Evolutionary conservation across 2,329 filamentous ascomycete genomes (phyloP), one percentile per base, ranked within the genome.

Genomic region (Parascedosporium putredinis): DNA sequence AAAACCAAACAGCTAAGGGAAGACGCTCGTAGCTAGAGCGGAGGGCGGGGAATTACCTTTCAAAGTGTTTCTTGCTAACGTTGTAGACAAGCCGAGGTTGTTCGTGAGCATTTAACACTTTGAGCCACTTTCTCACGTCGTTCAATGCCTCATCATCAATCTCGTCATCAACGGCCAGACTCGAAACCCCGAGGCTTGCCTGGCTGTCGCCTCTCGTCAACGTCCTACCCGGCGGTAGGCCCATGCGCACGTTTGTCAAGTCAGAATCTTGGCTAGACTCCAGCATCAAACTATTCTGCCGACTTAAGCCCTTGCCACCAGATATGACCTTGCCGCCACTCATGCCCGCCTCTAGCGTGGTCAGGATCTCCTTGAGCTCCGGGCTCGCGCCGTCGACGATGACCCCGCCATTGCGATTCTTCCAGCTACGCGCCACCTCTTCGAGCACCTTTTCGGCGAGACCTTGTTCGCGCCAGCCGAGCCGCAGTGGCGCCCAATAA

Each of bases 381-480:
- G 83, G 78, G 58, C 80, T 84, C 7, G 76, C 75, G 23, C 91
- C 91, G 49, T 96, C 88, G 2, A 98, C 86, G 55, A 98, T 95
- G 49, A 95, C 86, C 20, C 87, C 87, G 1, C 88, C 88, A 62
- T 87, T 89, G 52, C 84, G 76, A 56, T 84, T 87, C 70, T 96
- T 97, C 94, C 93, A 98, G 57, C 79, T 79, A 64, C 86, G 85
- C 1, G 93, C 90, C 6, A 90, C 81, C 65, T 97, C 93, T 59
- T 98, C 93, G 31, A 98, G 70, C 10, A 96, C 88, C 56, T 84
- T 84, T 65, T 98, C 94, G 2, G 90, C 93, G 27, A 96, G 72
- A 0, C 94, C 91, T 63, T 95, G 89, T 69, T 97, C 90, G 59
- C 91, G 81, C 93, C 93, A 98, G 82, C 83, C 88, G 90, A 90